Percentiles rank a stretch among this genome's conserved stretches.
Evolutionary conservation across 1,284 basidiomycete genomes (phyloP).

Genomic region (Microbotryum saponariae): DNA sequence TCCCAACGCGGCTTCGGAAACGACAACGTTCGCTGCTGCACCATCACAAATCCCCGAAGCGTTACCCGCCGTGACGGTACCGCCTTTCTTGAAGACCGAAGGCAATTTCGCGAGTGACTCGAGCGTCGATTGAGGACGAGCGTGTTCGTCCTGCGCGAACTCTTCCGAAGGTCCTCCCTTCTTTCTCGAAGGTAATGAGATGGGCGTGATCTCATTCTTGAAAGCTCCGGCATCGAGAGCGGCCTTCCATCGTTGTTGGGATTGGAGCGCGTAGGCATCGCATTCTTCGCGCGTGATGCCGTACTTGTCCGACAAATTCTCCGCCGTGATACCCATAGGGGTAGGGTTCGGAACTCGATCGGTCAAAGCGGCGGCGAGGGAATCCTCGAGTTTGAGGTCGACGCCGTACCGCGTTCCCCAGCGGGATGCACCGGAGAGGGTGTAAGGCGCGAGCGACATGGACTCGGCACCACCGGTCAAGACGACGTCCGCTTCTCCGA

Average conservation of each 20-base stretch:
- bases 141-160: constrained; percentile 48
- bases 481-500: constrained; percentile 77
- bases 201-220: constrained; percentile 42
- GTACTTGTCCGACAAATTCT: constrained; percentile 51
- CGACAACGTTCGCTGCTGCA: constrained; percentile 90
- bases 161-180: constrained; percentile 38
- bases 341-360: constrained; percentile 47
- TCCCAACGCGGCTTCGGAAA: constrained; percentile 81
- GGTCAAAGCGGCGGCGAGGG: constrained; percentile 47
- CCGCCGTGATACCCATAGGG: constrained; percentile 54
- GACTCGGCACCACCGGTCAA: constrained; percentile 95
- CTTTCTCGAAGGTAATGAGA: constrained; percentile 38
- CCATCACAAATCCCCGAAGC: constrained; percentile 84
- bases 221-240: constrained; percentile 45
- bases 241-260: constrained; percentile 41
- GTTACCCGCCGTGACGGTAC: constrained; percentile 90
- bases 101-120: constrained; percentile 82
- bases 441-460: constrained; percentile 83
- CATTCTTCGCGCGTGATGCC: constrained; percentile 70
- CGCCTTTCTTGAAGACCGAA: constrained; percentile 79
- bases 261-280: constrained; percentile 50
- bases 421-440: constrained; percentile 44
- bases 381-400: constrained; percentile 52
- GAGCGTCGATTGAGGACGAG: constrained; percentile 70
- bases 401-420: constrained; percentile 47